These are phyloP conservation scores for Platanthera guangdongensis DNA, from an alignment of 106 monocot species.

Conservation along the genomic window DNA sequence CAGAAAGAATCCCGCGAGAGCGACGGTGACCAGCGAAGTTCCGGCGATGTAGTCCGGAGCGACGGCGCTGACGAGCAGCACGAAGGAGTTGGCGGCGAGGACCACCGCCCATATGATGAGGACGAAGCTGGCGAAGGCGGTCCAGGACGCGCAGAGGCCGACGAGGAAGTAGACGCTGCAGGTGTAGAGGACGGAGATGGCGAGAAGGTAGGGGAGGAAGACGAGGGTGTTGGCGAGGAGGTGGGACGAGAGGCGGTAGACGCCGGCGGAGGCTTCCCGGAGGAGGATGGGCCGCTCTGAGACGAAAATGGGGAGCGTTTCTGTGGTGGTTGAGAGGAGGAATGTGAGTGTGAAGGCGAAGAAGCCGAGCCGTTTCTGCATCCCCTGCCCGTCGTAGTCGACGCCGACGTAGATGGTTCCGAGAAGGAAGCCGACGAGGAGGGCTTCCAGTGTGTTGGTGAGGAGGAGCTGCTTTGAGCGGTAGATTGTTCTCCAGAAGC, in stretches of 20 bases:
- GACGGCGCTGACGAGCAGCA: constrained; percentile 74
- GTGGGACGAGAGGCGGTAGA: constrained; percentile 90
- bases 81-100: constrained; percentile 91
- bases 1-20: constrained; percentile 84
- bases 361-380: constrained; percentile 73
- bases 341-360: constrained; percentile 98
- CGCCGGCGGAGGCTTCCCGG: constrained; percentile 63
- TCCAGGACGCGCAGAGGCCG: constrained; percentile 65
- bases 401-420: constrained; percentile 76
- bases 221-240: constrained; percentile 71
- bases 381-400: constrained; percentile 51
- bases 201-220: constrained; percentile 85
- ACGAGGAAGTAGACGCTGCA: constrained; percentile 73
- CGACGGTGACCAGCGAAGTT: constrained; percentile 70
- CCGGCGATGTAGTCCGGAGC: constrained; percentile 95
- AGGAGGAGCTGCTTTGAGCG: constrained; percentile 73
- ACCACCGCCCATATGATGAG: constrained; percentile 70
- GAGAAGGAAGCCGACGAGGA: constrained; percentile 65
- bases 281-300: constrained; percentile 72
- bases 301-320: constrained; percentile 89
- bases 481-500: constrained; percentile 65
- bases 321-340: constrained; percentile 89
- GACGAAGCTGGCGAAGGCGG: constrained; percentile 62
- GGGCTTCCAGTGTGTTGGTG: constrained; percentile 70
- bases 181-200: constrained; percentile 60